Evolutionary conservation across 2,329 filamentous ascomycete genomes (phyloP).

Genomic region (Ascochyta koolunga): DNA sequence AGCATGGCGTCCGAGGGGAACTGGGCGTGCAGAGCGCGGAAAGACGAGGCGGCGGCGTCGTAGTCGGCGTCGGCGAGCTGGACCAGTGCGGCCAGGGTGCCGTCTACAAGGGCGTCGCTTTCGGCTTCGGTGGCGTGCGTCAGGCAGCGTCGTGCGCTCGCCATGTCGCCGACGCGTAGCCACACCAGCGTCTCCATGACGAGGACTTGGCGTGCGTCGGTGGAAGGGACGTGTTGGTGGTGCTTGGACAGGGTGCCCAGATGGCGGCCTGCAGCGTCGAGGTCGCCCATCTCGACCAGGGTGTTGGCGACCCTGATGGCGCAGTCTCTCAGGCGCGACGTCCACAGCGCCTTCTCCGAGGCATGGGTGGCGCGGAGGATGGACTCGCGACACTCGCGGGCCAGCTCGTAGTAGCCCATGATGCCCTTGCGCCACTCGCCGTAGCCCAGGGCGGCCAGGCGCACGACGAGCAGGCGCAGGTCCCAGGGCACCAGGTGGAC

Average conservation of each 20-base stretch:
- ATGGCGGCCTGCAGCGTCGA: conserved; percentile 78
- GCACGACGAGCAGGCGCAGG: conserved; percentile 79
- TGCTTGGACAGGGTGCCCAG: conserved; percentile 61
- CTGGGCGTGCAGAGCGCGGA: conserved; percentile 60
- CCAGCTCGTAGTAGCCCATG: conserved; percentile 89
- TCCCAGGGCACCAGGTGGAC: conserved; percentile 79
- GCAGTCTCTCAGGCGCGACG: conserved; percentile 72
- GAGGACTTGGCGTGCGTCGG: conserved; percentile 35
- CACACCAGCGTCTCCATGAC: conserved; percentile 68
- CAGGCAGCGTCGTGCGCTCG: conserved; percentile 67
- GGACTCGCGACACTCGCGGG: conserved; percentile 72
- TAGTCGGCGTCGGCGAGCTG: conserved; percentile 81
- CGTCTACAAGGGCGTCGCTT: conserved; percentile 40
- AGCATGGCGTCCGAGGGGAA: conserved; percentile 69
- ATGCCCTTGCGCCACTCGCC: conserved; percentile 83
- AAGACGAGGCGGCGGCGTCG: conserved; percentile 65
- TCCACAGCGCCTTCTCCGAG: conserved; percentile 69
- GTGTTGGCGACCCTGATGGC: conserved; percentile 70
- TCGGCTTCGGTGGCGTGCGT: conserved; percentile 23
- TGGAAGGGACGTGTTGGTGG: conserved; percentile 18
- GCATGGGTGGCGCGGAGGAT: conserved; percentile 57
- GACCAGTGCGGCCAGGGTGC: conserved; percentile 69
- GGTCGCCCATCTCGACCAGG: conserved; percentile 84
- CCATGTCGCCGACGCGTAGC: conserved; percentile 78
- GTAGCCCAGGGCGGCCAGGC: conserved; percentile 84